These are phyloP conservation scores for Actinidia chinensis DNA, from an alignment of 179 eudicot species.

Conservation along the genomic window DNA sequence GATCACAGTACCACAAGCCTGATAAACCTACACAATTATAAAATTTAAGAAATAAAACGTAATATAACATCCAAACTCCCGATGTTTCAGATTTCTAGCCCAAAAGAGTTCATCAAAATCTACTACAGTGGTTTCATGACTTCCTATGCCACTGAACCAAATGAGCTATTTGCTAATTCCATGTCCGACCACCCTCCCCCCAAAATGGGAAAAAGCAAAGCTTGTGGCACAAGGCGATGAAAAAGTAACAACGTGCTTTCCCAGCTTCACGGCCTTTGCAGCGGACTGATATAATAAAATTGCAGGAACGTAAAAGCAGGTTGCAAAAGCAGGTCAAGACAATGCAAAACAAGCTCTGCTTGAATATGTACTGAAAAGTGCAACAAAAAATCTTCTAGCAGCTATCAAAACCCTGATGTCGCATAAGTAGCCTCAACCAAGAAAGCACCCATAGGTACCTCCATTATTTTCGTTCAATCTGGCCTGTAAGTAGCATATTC, in stretches of 20 bases:
- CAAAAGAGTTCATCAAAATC: conserved; percentile 75
- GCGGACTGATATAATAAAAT: conserved; percentile 74
- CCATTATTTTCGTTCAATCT: conserved; percentile 78
- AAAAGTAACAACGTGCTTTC: conserved; percentile 78
- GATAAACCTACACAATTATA: background rate
- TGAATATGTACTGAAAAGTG: conserved; percentile 62
- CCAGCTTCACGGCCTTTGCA: conserved; percentile 89
- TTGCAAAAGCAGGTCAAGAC: no score
- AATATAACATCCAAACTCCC: background rate
- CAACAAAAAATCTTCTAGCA: conserved; percentile 77
- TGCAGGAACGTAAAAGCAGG: conserved; percentile 29
- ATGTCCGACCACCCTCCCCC: conserved; percentile 92
- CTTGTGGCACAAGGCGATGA: conserved; percentile 84
- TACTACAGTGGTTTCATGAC: conserved; percentile 67
- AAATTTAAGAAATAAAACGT: background rate
- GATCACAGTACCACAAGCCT: background rate
- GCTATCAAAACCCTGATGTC: conserved; percentile 89
- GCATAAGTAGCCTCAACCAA: conserved; percentile 98
- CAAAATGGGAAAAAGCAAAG: conserved; percentile 80
- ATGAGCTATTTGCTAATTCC: conserved; percentile 93
- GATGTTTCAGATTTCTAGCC: background rate
- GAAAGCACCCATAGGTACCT: conserved; percentile 86
- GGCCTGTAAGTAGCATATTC: conserved; percentile 48
- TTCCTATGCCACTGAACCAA: conserved; percentile 98
- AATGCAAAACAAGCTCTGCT: background rate